Base-by-base conservation (phyloP, 768 basidiomycete genomes). In the Russula lepida region DNA sequence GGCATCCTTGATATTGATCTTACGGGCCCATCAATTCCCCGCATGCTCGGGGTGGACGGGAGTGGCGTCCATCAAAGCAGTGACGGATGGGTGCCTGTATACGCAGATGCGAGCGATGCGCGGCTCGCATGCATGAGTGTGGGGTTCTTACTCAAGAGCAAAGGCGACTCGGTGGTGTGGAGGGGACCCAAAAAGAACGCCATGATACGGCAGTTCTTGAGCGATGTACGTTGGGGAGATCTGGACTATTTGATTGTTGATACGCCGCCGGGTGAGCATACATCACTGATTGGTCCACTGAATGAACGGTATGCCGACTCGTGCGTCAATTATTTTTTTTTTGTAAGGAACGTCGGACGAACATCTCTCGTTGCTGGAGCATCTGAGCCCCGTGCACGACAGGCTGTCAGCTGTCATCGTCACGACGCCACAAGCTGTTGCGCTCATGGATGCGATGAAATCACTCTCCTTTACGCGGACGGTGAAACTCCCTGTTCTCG, bases 151-250 rank as follows among this genome's bases (percentile, higher is more conserved):
- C 74, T 98, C 67, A 91, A 92, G 76, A 87, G 86, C 69, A 86
- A 85, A 69, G 87, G 85, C 23, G 95, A 98, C 70, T 92, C 91
- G 19, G 93, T 99, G 49, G 92, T 99, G 1, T 99, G 97, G 97
- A 77, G 97, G 69, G 97, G 97, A 0, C 97, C 97, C 51, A 98
- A 97, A 79, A 98, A 97, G 79, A 95, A 95, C 67, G 95, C 88
- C 59, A 97, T 97, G 94, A 95, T 98, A 68, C 78, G 92, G 69
- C 95, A 98, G 76, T 97, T 98, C 71, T 72, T 97, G 71, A 84
- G 85, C 67, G 92, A 98, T 67, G 94, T 97, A n/a, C 77, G 91
- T 65, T 98, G 94, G 94, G 94, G 92, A 49, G 85, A 91, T 44
- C 77, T 95, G 60, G 94, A 98, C 71, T 95, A 89, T 76, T 79